Conservation (phyloP, 352 stramenopile genomes). For the Phytopythium ostracodes region DNA sequence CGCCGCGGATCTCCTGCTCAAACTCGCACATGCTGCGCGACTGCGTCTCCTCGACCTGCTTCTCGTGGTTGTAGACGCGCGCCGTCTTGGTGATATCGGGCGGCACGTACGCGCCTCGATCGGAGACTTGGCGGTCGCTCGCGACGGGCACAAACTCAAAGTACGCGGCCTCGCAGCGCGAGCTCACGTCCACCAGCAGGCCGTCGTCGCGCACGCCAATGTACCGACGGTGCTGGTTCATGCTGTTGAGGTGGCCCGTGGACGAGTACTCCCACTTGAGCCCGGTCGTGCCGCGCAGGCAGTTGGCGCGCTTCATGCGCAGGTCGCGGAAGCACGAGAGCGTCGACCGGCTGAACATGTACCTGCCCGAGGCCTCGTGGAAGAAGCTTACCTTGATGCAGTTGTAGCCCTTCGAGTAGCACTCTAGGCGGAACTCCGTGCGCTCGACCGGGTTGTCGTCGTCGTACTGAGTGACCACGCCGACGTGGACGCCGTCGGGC, state of each 20-base stretch:
- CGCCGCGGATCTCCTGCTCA: conserved; percentile 23
- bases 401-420: conserved; percentile 73
- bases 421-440: conserved; percentile 53
- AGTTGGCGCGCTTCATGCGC: conserved; percentile 66
- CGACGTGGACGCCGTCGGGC: conserved; percentile 39
- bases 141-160: conserved; percentile 58
- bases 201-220: conserved; percentile 60
- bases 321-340: conserved; percentile 72
- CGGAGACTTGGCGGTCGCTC: neutral
- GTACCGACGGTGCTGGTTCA: conserved; percentile 79
- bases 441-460: conserved; percentile 31
- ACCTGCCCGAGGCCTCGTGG: conserved; percentile 46
- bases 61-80: conserved; percentile 47
- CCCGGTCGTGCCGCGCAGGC: conserved; percentile 49
- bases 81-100: conserved; percentile 49
- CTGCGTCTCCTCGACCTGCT: conserved; percentile 39
- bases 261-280: conserved; percentile 71
- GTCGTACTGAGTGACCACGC: conserved; percentile 33
- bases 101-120: conserved; percentile 19
- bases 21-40: conserved; percentile 62
- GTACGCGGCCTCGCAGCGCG: conserved; percentile 56
- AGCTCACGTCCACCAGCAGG: conserved; percentile 63
- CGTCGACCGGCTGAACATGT: conserved; percentile 75
- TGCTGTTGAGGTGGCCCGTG: conserved; percentile 60
- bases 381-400: conserved; percentile 77